Base-by-base conservation (phyloP, 2,329 filamentous ascomycete genomes). In the Colletotrichum sp. region DNA sequence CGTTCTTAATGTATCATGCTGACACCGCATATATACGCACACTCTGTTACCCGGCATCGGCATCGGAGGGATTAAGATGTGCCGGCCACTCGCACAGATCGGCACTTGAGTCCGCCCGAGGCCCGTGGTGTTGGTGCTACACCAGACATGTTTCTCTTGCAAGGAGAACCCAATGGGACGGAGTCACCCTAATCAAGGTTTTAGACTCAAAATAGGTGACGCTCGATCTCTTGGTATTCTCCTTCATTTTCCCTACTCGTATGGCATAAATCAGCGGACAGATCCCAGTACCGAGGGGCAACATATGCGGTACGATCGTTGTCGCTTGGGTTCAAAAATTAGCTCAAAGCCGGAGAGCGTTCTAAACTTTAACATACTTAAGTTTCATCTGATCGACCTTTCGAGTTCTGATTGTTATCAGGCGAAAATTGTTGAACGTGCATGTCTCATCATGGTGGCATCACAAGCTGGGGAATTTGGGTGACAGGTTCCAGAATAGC, bases 151-250 rank as follows among this genome's bases (percentile, higher is more conserved):
- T 52, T 49, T 52, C 44, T 52, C 6, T 52, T 52, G 44, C 44
- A 52, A 13, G 6, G n/a, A 0, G 44, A 52, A 52, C 11, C 44
- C 11, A 52, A 52, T 13, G n/a, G 11, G n/a, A 22, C 0, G 44
- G 0, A 52, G 1, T 22, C 0, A 1, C 7, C 1, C n/a, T 52
- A 8, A 22, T 52, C 2, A 52, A 0, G n/a, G 44, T 52, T 52
- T 52, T 52, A 52, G 44, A 52, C n/a, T 52, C 22, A 13, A 22
- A 52, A 52, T 22, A 13, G 0, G 11, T 22, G n/a, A 52, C 6
- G 0, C 19, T 13, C 0, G 11, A 22, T 52, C 44, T 8, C 2
- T 52, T 7, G 44, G 6, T 13, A 7, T 12, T 12, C 11, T 49
- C 6, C 19, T n/a, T 49, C 39, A 11, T 5, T n/a, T 49, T 11